Conservation (phyloP, 1,284 basidiomycete species). For the Sanguinoderma infundibulare region DNA sequence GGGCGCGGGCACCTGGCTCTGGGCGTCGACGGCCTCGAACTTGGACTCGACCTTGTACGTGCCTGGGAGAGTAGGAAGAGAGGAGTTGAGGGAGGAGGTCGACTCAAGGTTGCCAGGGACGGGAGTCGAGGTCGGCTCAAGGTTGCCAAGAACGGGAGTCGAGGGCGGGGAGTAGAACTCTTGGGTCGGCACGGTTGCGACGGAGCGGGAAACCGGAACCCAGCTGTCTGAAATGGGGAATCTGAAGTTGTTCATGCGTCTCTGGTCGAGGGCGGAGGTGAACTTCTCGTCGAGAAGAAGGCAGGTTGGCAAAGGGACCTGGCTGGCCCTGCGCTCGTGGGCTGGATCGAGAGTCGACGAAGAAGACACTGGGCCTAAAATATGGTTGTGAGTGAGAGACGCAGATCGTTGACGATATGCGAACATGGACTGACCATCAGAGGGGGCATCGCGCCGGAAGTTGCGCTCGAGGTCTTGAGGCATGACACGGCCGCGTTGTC, state of each 20-base stretch:
- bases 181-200: background rate
- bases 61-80: background rate
- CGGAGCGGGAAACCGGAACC: background rate
- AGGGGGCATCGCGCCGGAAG: background rate
- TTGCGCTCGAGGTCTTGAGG: slow-evolving; percentile 11
- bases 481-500: background rate
- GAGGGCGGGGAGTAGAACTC: background rate
- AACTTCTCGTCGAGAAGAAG: background rate
- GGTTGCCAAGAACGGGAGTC: background rate
- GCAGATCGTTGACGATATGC: too few species aligned
- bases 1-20: background rate
- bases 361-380: background rate
- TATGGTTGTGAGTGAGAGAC: background rate
- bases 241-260: background rate
- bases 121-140: background rate
- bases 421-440: background rate
- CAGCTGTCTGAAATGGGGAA: background rate
- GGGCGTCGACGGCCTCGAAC: background rate
- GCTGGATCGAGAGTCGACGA: background rate
- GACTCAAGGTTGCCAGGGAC: background rate
- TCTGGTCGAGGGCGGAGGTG: background rate
- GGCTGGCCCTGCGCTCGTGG: background rate
- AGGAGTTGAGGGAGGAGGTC: background rate
- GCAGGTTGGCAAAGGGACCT: too few species aligned
- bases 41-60: background rate